These are phyloP conservation scores for Aschersonia sp. DNA, from an alignment of 2,329 filamentous ascomycete species.

Conservation along the genomic window DNA sequence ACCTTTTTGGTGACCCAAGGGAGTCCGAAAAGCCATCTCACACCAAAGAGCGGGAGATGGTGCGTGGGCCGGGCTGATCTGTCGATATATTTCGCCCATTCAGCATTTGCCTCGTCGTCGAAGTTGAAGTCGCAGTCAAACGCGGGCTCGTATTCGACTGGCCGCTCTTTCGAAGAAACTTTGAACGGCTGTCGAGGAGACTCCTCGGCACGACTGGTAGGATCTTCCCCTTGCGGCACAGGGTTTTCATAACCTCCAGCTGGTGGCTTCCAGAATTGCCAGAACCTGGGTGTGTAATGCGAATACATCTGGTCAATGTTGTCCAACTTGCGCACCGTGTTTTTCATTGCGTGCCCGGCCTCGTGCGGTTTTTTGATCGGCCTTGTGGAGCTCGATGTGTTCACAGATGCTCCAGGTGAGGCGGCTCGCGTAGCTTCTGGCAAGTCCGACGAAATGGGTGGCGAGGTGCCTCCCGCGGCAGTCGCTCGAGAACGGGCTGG, in stretches of 20 bases:
- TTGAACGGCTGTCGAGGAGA: conserved; percentile 37
- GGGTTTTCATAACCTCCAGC: conserved; percentile 46
- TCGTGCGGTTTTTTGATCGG: conserved; percentile 4
- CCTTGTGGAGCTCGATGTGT: conserved; percentile 23
- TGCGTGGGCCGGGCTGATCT: conserved; percentile 76
- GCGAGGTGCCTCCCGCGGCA: conserved; percentile 6
- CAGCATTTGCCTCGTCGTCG: conserved; percentile 47
- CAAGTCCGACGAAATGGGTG: conserved; percentile 11
- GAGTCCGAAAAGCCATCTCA: conserved; percentile 63
- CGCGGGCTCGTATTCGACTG: conserved; percentile 44
- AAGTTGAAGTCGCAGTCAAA: conserved; percentile 43
- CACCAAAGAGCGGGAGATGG: conserved; percentile 47
- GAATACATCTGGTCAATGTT: conserved; percentile 34
- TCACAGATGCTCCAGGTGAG: conserved; percentile 20
- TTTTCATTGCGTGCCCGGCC: conserved; percentile 16
- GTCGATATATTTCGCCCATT: conserved; percentile 74
- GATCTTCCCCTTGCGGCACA: conserved; percentile 36
- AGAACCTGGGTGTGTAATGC: conserved; percentile 34
- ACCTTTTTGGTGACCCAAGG: conserved; percentile 77
- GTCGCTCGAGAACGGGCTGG: conserved; percentile 10
- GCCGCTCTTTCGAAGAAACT: conserved; percentile 19
- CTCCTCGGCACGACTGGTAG: conserved; percentile 25
- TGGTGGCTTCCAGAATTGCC: conserved; percentile 51
- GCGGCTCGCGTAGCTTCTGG: conserved; percentile 19
- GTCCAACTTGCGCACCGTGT: conserved; percentile 36